Evolutionary conservation across 352 stramenopile genomes (phyloP).

Genomic region (Halophytophthora batemanensis): DNA sequence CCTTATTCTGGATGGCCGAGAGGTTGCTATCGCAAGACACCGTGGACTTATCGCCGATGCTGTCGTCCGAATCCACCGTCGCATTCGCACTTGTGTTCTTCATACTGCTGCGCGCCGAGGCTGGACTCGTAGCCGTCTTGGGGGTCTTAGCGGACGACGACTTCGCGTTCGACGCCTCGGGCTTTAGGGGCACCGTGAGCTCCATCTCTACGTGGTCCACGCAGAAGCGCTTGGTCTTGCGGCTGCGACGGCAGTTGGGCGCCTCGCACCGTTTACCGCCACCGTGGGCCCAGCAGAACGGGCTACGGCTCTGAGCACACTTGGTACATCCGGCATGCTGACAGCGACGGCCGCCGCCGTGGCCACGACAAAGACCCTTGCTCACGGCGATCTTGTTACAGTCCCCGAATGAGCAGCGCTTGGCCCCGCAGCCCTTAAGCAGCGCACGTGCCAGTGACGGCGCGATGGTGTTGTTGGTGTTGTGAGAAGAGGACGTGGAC

Average conservation of each 20-base stretch:
- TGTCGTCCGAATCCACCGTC: constrained; percentile 49
- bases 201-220: constrained; percentile 77
- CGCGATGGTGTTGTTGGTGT: constrained; percentile 30
- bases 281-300: constrained; percentile 72
- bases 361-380: constrained; percentile 65
- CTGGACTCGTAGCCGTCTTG: constrained; percentile 5
- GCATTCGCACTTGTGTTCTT: constrained; percentile 16
- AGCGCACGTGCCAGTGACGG: constrained; percentile 37
- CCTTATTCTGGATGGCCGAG: constrained; percentile 22
- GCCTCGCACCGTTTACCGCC: constrained; percentile 71
- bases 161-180: constrained; percentile 9
- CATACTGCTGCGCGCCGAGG: constrained; percentile 3
- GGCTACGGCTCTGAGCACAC: constrained; percentile 71
- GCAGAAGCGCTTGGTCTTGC: constrained; percentile 77
- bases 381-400: constrained; percentile 78
- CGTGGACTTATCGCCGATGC: constrained; percentile 33
- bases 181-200: constrained; percentile 26
- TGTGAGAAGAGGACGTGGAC: constrained; percentile 5
- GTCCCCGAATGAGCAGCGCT: constrained; percentile 60
- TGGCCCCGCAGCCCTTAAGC: constrained; percentile 52
- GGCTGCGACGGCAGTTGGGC: constrained; percentile 59
- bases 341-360: constrained; percentile 65
- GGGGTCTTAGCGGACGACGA: neutral
- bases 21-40: constrained; percentile 34
- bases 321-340: constrained; percentile 63